Evolutionary conservation across 1,284 basidiomycete species (phyloP), one percentile per base, ranked within the genome.

Genomic region (Salmacisia buchloeana): DNA sequence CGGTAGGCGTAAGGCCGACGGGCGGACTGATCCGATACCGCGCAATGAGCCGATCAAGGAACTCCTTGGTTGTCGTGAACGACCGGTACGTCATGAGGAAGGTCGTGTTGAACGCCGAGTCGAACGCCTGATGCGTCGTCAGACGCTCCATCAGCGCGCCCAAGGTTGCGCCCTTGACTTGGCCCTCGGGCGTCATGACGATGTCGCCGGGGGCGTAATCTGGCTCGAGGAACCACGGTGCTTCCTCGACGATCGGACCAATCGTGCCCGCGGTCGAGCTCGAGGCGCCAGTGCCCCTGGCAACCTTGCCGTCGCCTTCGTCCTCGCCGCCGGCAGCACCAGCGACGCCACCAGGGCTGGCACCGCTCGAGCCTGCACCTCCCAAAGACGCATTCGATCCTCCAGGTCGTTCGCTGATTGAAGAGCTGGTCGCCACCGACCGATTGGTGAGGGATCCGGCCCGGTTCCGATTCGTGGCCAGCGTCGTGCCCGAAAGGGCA

Each of bases 11-110:
- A 21, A 98, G 80, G 10, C 85, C 87, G 0, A 85, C 83, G 0
- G 94, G 96, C 13, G 89, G 84, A 52, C 86, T 82, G 45, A 96
- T 88, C 72, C 85, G 85, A 82, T 93, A 98, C 5, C 96, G 88
- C 63, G 86, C 84, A 10, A 91, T 85, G 29, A 99, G 85, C n/a
- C 91, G 83, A 60, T 92, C 87, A 64, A 97, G 88, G 25, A 98
- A 82, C 64, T 92, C 89, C 62, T 91, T 85, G 21, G 92, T 83
- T 1, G 88, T 89, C 15, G 91, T 92, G 80, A 98, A 98, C 0
- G 92, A 94, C 71, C 94, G 92, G 83, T 93, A 97, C 0, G 96
- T 98, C 85, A 97, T 89, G 67, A 98, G 81, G 85, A 98, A 99
- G 1, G 93, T 89, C 78, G 90, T 89, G 78, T 88, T 90, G 82